Base-by-base conservation (phyloP, 2,329 filamentous ascomycete genomes). In the Thelonectria rubi region DNA sequence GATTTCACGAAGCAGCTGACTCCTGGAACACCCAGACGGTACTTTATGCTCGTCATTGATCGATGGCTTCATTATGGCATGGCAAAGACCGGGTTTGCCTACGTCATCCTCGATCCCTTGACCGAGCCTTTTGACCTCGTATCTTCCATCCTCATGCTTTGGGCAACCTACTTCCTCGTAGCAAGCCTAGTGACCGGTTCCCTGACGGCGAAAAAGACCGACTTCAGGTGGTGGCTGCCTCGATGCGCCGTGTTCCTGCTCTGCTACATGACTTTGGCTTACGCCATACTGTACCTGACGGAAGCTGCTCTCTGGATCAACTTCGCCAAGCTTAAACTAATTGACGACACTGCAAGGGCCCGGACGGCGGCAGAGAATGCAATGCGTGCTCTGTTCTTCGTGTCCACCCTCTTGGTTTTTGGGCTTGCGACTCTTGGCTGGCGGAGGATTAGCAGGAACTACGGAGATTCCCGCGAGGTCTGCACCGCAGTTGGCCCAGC, bases 81-180 rank as follows among this genome's bases (percentile, higher is more conserved):
- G 2, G 14, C 17, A 24, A 7, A 3, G 4, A 11, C 34, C 8
- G 15, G 3, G 32, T 15, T 21, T 5, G 32, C 32, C 32, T 51
- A 51, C 48, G 40, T 51, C 18, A 3, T 51, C 18, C 14, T 40
- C 11, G 34, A 39, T 17, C 17, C 48, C 5, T 6, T 51, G 3
- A 24, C 21, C 32, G 48, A 40, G 24, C 18, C 48, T n/a, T 6
- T 51, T 32, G n/a, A 51, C 10, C 32, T 51, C 34, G 32, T 17
- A 5, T 40, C 48, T 6, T 24, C 48, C 7, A 40, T 51, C 39
- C 32, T 51, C 12, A 51, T 51, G n/a, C 48, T 51, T 3, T 51
- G 48, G 48, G 48, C 32, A n/a, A 51, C 48, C 9, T 51, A 39
- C 15, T 15, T n/a, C 3, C 48, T 51, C 9, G 18, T 51, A 5